Evolutionary conservation across 768 basidiomycete species (phyloP), one percentile per base, ranked within the genome.

Genomic region (Cytidiella melzeri): DNA sequence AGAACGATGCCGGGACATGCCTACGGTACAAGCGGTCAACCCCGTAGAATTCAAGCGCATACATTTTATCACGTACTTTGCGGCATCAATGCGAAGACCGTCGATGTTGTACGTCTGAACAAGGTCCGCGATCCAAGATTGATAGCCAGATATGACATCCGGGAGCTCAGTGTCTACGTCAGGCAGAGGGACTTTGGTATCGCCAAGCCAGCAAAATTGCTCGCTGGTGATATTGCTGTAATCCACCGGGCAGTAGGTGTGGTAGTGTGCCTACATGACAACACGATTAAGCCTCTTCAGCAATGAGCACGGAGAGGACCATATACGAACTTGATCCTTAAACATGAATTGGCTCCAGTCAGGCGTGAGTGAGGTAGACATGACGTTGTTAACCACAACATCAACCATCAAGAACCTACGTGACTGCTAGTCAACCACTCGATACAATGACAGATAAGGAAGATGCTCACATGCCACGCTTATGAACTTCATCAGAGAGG

Each of bases 351-450:
- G 66, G 10, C 84, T 84, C 52, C 77, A 75, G 61, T 84, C 79
- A 13, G 86, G 84, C 5, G 69, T 76, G 28, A 68, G 71, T 2
- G 79, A 76, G 3, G 80, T 77, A 1, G 84, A 69, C 75, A 90
- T 91, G 43, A 94, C 88, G 64, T 92, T 87, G 64, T 93, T 93
- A 27, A 87, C 80, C 34, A 93, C 86, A 26, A 87, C 66, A 59
- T 92, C 90, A 42, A 92, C 81, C 87, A 91, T 92, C 53, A 92
- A 69, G 63, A 83, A 90, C 81, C 73, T 74, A 41, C 3, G 20
- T 27, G 26, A 10, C 18, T 23, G 28, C 36, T 44, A 36, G 15
- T n/a, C 37, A 21, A n/a, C 18, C 44, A 24, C 47, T 30, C 23
- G 39, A 26, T 26, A 19, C 28, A 12, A 28, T 19, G 19, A 4